Evolutionary conservation across 495 filamentous ascomycete species (phyloP).

Genomic region (Chaetomium fimeti): DNA sequence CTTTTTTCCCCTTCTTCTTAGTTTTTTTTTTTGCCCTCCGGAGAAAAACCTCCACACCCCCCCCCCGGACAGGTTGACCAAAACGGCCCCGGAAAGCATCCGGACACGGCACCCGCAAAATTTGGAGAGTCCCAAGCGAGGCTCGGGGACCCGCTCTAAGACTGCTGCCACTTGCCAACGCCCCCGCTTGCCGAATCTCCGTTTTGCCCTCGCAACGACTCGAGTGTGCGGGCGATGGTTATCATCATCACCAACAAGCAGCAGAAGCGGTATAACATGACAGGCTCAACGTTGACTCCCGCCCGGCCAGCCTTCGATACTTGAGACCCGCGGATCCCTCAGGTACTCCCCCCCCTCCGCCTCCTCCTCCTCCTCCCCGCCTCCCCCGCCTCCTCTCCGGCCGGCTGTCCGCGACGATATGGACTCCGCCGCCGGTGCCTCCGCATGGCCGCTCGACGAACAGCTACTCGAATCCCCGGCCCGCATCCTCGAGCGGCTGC

Average conservation of each 20-base stretch:
- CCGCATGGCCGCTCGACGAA: slow-evolving; percentile 55
- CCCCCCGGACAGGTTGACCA: no score
- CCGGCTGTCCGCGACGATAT: slow-evolving; percentile 32
- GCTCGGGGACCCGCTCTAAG: slow-evolving; percentile 19
- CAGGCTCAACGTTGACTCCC: slow-evolving; percentile 36
- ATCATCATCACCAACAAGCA: slow-evolving; percentile 7
- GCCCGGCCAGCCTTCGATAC: slow-evolving; percentile 32
- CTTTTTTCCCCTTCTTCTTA: not conserved
- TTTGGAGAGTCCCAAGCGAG: not conserved
- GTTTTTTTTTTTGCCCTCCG: no score
- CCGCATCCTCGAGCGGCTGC: slow-evolving; percentile 69
- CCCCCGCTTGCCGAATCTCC: slow-evolving; percentile 28
- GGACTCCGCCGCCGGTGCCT: slow-evolving; percentile 49
- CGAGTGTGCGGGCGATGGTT: slow-evolving; percentile 21
- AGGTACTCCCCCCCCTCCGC: not conserved
- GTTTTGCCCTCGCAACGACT: slow-evolving; percentile 13
- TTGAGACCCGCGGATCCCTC: slow-evolving; percentile 22
- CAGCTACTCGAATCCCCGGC: slow-evolving; percentile 64
- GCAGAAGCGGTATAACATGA: slow-evolving; percentile 36
- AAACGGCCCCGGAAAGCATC: not conserved
- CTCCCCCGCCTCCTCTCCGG: not conserved
- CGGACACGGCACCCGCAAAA: slow-evolving; percentile 10
- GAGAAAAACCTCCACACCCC: no score
- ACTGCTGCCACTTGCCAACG: slow-evolving; percentile 13
- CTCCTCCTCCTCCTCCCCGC: slow-evolving; percentile 5